Conservation (phyloP, 164 flowering plant genomes). For the Annona squamosa region DNA sequence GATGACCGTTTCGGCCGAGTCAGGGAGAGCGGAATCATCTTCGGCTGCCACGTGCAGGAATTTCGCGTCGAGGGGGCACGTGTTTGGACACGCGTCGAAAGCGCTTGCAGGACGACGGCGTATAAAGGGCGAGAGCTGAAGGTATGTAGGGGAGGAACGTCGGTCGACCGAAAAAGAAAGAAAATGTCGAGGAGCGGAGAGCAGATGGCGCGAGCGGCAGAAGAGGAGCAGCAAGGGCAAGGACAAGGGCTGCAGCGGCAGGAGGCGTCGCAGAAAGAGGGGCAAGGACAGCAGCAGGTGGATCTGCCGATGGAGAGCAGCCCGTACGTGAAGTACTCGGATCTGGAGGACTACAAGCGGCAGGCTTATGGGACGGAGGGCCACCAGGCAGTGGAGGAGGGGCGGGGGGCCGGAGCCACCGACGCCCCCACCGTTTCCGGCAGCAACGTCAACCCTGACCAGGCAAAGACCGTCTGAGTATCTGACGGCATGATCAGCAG, state of each 20-base stretch:
- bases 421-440: slow-evolving; percentile 67
- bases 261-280: neutral
- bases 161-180: neutral
- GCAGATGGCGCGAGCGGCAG: neutral
- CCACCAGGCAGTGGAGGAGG: slow-evolving; percentile 38
- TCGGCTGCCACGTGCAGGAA: neutral
- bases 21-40: neutral
- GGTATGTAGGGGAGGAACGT: neutral
- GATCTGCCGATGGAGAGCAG: slow-evolving; percentile 55
- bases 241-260: neutral
- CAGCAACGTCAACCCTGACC: slow-evolving; percentile 2
- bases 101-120: neutral
- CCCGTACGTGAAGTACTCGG: slow-evolving; percentile 53
- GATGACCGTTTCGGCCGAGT: no score
- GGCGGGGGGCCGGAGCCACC: slow-evolving; percentile 48
- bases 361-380: slow-evolving; percentile 65
- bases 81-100: neutral
- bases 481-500: neutral
- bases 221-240: neutral
- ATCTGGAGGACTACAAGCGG: slow-evolving; percentile 67
- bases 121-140: neutral
- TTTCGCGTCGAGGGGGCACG: neutral
- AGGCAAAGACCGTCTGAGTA: slow-evolving; percentile 1
- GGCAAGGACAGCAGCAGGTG: slow-evolving; percentile 11
- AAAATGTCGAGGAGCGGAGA: slow-evolving; percentile 6